Evolutionary conservation across 176 grass and related monocot genomes (phyloP), one percentile per base, ranked within the genome.

Genomic region (Aegilops tauschii): DNA sequence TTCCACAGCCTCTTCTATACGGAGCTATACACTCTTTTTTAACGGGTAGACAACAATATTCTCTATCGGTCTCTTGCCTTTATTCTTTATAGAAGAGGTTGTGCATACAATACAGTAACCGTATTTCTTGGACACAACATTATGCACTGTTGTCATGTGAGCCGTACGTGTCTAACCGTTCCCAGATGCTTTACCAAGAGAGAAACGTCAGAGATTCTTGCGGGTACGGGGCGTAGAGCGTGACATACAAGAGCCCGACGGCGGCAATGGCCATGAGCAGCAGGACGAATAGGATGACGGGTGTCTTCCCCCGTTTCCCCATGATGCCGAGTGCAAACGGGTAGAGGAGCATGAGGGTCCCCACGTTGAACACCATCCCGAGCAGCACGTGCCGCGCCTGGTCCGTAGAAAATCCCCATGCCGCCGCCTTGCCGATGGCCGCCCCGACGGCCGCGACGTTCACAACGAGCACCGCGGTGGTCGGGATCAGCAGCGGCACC

Each of bases 271-370:
- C 52, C 88, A 82, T 65, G n/a, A 78, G 71, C 65, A 78, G 7
- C 30, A 82, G 1, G 16, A 78, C 3, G 32, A 86, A 86, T 9
- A 86, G 30, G 30, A 86, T 17, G 65, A 23, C 7, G 2, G 83
- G 88, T 30, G 6, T 77, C 83, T 90, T 90, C 30, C 88, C 88
- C 83, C 83, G 78, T 3, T 25, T 64, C 3, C 88, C 88, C 88
- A 90, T 86, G n/a, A 90, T 42, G 39, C 88, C 88, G 4, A 90
- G 79, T 6, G 83, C 88, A 20, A 86, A 90, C 16, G 88, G 88
- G 72, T 90, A 90, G 64, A 90, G 84, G 40, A 90, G 88, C 64
- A 90, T 72, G 7, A 90, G 64, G 31, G 82, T 78, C 79, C 88
- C 86, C 6, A 86, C 79, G 64, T 90, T 90, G 83, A 90, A 90